phyloP scores from a whole-genome alignment of 805 yeast species.

The Metschnikowia picachoensis region DNA sequence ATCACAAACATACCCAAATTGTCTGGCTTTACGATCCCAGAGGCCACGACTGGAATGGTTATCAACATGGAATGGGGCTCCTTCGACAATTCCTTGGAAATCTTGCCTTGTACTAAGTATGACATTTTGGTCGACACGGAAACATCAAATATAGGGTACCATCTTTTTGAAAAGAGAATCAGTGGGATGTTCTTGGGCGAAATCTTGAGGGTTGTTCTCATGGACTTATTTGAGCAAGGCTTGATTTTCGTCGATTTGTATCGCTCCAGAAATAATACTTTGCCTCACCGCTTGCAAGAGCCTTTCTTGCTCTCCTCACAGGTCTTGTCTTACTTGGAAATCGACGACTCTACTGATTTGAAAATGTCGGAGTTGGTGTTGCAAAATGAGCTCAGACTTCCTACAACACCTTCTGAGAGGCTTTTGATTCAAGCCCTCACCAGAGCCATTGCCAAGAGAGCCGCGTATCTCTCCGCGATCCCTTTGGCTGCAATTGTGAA shows the following conservation, averaged over 20 bases:
- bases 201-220: slow-evolving; percentile 66
- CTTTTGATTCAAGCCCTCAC: slow-evolving; percentile 66
- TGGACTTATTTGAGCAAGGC: slow-evolving; percentile 60
- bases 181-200: slow-evolving; percentile 94
- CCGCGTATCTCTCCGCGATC: slow-evolving; percentile 86
- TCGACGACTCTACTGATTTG: slow-evolving; percentile 74
- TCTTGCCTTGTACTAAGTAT: slow-evolving; percentile 74
- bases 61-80: slow-evolving; percentile 98
- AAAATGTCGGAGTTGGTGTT: slow-evolving; percentile 66
- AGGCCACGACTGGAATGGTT: slow-evolving; percentile 57
- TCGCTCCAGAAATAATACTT: slow-evolving; percentile 36
- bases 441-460: slow-evolving; percentile 76
- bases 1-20: slow-evolving; percentile 72
- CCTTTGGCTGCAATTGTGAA: slow-evolving; percentile 84
- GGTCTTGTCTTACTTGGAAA: slow-evolving; percentile 80
- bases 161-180: slow-evolving; percentile 89
- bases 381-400: slow-evolving; percentile 62
- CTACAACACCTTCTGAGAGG: slow-evolving; percentile 71
- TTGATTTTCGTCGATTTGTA: slow-evolving; percentile 56
- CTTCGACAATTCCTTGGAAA: slow-evolving; percentile 76
- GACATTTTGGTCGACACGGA: slow-evolving; percentile 67
- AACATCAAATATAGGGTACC: slow-evolving; percentile 82
- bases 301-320: slow-evolving; percentile 81
- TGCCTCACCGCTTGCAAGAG: slow-evolving; percentile 62
- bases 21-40: slow-evolving; percentile 33